These are phyloP conservation scores for Brassica hybrid DNA, from an alignment of 441 rosid species.

Conservation along the genomic window DNA sequence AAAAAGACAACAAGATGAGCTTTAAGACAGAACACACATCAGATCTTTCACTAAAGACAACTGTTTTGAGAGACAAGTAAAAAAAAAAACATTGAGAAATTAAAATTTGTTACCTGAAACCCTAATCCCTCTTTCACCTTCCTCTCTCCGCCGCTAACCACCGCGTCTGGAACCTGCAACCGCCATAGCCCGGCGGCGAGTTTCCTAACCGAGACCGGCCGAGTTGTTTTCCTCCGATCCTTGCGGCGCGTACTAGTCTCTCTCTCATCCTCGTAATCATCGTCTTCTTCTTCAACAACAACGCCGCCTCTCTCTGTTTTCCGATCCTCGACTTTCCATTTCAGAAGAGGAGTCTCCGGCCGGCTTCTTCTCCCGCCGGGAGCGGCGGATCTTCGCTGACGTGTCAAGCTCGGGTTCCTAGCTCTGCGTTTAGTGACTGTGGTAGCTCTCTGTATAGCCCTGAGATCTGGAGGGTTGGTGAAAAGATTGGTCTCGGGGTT, in stretches of 20 bases:
- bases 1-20: background rate
- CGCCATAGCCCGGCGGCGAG: conserved; percentile 93
- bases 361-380: conserved; percentile 60
- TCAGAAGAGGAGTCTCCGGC: conserved; percentile 84
- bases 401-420: conserved; percentile 53
- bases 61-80: background rate
- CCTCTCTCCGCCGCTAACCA: conserved; percentile 45
- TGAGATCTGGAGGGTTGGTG: conserved; percentile 52
- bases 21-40: background rate
- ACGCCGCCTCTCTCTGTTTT: conserved; percentile 38
- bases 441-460: conserved; percentile 40
- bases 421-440: conserved; percentile 50
- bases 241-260: conserved; percentile 36
- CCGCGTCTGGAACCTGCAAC: conserved; percentile 65
- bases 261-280: conserved; percentile 45
- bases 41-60: conserved; percentile 12
- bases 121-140: conserved; percentile 58
- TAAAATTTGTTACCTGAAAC: conserved; percentile 57
- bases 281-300: conserved; percentile 49
- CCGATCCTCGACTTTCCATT: conserved; percentile 76
- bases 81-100: background rate
- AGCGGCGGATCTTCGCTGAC: conserved; percentile 53
- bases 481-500: conserved; percentile 36
- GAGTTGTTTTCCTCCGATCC: conserved; percentile 42
- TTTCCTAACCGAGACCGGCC: conserved; percentile 75